Evolutionary conservation across 345 rosid species (phyloP), one percentile per base, ranked within the genome.

Genomic region (Eucalyptus urophylla): DNA sequence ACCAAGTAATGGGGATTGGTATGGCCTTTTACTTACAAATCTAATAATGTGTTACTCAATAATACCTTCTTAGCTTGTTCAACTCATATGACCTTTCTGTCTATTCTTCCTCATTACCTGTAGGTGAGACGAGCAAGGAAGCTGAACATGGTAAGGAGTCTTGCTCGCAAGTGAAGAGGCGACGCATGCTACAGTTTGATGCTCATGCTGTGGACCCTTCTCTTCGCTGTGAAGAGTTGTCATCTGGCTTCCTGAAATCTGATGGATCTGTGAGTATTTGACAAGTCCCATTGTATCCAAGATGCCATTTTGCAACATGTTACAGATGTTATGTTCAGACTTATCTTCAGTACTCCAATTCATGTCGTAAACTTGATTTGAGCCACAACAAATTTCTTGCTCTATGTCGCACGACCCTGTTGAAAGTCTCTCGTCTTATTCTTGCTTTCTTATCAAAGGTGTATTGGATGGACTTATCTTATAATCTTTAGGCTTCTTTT

Each of bases 111-210:
- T 60, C 16, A 14, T 65, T 17, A 17, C 45, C 37, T 91, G 87
- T 94, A 96, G 99, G 91, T 90, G 92, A 90, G 21, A 88, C 90
- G 21, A 92, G 65, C 90, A 95, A 94, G 93, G 96, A 94, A 80
- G 89, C 91, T 62, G 96, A 91, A 89, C 95, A 90, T 88, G 87
- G 33, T 19, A 93, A 90, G 90, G 97, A 94, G 91, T 89, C 94
- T 76, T 91, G 90, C 87, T 93, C 93, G 14, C 97, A 95, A 90
- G 67, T 93, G 80, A 98, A 98, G 92, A 93, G 99, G 93, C 98
- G 99, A 24, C 96, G 99, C 87, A 95, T 96, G 98, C 92, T 98
- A 90, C 99, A 95, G 15, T 98, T 97, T 88, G 98, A 97, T 86
- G 89, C 91, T 91, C 93, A 94, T 83, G 90, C 89, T 53, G 80